Evolutionary conservation across 2,329 filamentous ascomycete species (phyloP).

Genomic region (Hypomyces perniciosus): DNA sequence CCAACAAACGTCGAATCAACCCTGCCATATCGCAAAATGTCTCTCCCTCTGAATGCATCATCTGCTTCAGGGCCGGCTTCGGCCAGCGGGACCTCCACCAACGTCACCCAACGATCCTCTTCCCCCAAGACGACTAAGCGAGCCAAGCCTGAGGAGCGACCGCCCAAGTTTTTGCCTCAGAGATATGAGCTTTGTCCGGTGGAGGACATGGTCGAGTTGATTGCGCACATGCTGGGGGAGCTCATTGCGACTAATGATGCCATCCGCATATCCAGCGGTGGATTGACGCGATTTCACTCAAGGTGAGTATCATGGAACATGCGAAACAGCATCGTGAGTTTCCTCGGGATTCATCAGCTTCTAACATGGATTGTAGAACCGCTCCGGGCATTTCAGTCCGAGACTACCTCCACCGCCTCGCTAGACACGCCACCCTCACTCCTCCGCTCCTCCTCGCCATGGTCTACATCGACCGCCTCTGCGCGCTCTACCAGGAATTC

Average conservation of each 20-base stretch:
- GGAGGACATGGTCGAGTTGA: constrained; percentile 82
- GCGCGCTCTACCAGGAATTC: constrained; percentile 86
- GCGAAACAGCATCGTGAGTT: no score
- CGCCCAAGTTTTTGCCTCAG: constrained; percentile 57
- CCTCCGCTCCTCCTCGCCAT: constrained; percentile 94
- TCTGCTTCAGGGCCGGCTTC: no score
- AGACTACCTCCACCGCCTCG: constrained; percentile 88
- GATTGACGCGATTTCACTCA: constrained; percentile 91
- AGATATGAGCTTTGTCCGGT: constrained; percentile 77
- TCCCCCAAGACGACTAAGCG: constrained; percentile 44
- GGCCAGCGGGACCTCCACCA: no score
- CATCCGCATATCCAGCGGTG: constrained; percentile 67
- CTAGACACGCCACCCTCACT: constrained; percentile 87
- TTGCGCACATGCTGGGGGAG: constrained; percentile 93
- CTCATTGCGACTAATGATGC: constrained; percentile 93
- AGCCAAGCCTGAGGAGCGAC: constrained; percentile 41
- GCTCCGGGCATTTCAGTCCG: constrained; percentile 87
- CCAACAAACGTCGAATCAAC: constrained; percentile 29
- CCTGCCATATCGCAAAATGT: constrained; percentile 13
- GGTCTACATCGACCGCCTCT: constrained; percentile 97
- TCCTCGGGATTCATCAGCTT: no score
- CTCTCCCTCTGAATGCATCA: no score
- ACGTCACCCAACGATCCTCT: constrained; percentile 11
- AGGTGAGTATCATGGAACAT: constrained; percentile 53
- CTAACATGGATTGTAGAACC: constrained; percentile 35